A percentile compares a stretch with the other conserved stretches of the same genome.
Conservation (phyloP, 371 early-diverging fungal genomes). For the Rhizopus sp. region DNA sequence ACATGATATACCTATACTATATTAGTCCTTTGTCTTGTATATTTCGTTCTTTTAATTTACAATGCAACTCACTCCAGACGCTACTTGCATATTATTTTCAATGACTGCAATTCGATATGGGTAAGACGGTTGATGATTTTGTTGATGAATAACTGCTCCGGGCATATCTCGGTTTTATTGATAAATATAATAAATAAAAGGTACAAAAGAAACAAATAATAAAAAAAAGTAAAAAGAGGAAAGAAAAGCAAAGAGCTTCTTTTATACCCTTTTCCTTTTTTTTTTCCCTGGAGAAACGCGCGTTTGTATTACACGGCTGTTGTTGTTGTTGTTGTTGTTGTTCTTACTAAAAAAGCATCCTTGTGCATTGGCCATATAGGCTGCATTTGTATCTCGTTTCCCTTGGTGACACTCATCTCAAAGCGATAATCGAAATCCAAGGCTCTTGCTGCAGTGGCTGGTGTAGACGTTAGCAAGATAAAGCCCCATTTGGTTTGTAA, state of each 20-base stretch:
- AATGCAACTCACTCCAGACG: conserved; percentile 15
- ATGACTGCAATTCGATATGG: conserved; percentile 20
- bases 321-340: background rate
- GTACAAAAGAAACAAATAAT: conserved; percentile 2
- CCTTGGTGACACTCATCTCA: background rate
- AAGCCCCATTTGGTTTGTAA: conserved; percentile 14
- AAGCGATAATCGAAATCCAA: background rate
- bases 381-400: conserved; percentile 1
- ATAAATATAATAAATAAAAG: background rate
- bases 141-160: background rate
- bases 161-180: conserved; percentile 7
- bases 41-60: conserved; percentile 8
- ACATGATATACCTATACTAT: conserved; percentile 53
- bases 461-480: conserved; percentile 9
- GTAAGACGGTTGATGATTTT: conserved; percentile 1
- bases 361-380: conserved; percentile 16
- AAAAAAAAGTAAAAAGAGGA: conserved; percentile 7
- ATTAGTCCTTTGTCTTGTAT: background rate
- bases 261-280: conserved; percentile 5
- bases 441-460: background rate
- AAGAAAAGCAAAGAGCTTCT: conserved; percentile 8
- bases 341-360: conserved; percentile 2
- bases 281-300: conserved; percentile 2
- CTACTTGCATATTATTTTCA: conserved; percentile 13
- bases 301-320: background rate